Evolutionary conservation across 371 early-diverging fungal species (phyloP).

Genomic region (Zychaea mexicana): DNA sequence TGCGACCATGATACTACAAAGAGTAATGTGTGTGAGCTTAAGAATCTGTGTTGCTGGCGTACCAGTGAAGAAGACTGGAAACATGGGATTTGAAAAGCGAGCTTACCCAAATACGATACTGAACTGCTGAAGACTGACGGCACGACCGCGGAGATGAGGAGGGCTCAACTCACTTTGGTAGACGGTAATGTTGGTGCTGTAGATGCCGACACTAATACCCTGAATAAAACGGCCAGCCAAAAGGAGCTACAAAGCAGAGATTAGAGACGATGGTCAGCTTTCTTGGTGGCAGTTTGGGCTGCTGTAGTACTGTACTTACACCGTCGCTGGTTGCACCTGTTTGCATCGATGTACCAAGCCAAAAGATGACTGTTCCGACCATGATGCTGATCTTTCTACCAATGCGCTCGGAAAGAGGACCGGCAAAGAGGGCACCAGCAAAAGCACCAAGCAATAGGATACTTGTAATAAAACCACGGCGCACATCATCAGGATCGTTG

Average conservation of each 20-base stretch:
- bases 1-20: conserved; percentile 40
- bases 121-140: conserved; percentile 22
- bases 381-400: conserved; percentile 40
- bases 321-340: conserved; percentile 19
- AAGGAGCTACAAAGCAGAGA: conserved; percentile 11
- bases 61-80: too few relatives aligned
- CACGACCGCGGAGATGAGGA: conserved; percentile 21
- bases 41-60: too few relatives aligned
- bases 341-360: conserved; percentile 31
- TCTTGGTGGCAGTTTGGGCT: background rate
- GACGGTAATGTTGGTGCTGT: conserved; percentile 35
- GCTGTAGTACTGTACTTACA: conserved; percentile 3
- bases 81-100: background rate
- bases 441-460: conserved; percentile 40
- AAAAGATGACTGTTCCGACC: conserved; percentile 30
- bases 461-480: conserved; percentile 38
- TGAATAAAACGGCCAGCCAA: conserved; percentile 44
- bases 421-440: conserved; percentile 36
- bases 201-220: conserved; percentile 37
- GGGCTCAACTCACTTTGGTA: conserved; percentile 38
- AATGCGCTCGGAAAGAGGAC: conserved; percentile 34
- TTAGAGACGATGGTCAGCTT: background rate
- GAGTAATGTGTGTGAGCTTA: background rate
- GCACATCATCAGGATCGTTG: conserved; percentile 22
- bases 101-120: conserved; percentile 21